Conservation (phyloP, 108 stramenopile genomes). For the Stephanodiscus minutulus region DNA sequence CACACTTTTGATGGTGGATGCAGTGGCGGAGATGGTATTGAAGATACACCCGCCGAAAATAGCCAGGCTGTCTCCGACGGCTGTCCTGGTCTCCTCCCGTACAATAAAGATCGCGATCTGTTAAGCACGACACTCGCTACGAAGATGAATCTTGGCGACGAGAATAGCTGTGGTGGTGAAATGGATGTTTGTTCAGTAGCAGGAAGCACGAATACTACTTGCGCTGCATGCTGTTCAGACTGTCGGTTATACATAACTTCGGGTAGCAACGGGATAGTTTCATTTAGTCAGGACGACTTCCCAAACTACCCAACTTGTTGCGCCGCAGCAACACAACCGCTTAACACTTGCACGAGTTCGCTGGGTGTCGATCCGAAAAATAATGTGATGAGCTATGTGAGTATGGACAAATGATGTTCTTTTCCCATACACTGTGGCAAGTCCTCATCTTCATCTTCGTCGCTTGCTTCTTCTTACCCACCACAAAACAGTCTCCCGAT, state of each 20-base stretch:
- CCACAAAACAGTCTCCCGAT: constrained; percentile 1
- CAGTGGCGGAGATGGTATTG: constrained; percentile 17
- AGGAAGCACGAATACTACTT: constrained; percentile 6
- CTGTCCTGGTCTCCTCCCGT: constrained; percentile 19
- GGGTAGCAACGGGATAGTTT: neutral
- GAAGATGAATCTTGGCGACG: neutral
- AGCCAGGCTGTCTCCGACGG: neutral
- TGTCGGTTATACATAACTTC: neutral
- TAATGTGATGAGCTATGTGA: constrained; percentile 14
- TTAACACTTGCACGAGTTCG: neutral
- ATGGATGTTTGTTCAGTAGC: neutral
- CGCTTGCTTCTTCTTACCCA: neutral
- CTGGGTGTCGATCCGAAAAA: constrained; percentile 11
- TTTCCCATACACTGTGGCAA: neutral
- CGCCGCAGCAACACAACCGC: neutral
- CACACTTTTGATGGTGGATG: constrained; percentile 31
- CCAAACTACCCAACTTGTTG: neutral
- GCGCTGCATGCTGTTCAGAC: constrained; percentile 16
- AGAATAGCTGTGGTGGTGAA: neutral
- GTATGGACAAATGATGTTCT: neutral
- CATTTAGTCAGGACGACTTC: constrained; percentile 10
- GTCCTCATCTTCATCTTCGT: neutral
- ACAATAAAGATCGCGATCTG: constrained; percentile 24
- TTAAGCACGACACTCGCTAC: neutral
- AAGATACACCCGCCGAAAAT: constrained; percentile 23